Evolutionary conservation across 2,329 filamentous ascomycete species (phyloP), one percentile per base, ranked within the genome.

Genomic region (Canariomyces notabilis): DNA sequence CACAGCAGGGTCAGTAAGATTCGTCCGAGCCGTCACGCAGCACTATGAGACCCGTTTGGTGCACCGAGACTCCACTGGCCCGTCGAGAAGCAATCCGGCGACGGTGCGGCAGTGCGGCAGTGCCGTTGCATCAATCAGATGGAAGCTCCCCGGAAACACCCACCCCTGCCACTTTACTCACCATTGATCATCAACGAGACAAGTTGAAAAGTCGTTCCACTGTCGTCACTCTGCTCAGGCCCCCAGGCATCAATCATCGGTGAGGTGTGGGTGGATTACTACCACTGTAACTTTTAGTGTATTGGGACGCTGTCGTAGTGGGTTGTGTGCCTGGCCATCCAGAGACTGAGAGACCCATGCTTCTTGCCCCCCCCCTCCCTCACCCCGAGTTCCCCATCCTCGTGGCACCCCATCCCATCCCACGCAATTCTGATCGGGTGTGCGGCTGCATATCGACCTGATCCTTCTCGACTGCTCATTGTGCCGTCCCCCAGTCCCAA

Each of bases 401-500:
- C n/a, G n/a, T n/a, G n/a, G n/a, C n/a, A n/a, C n/a, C 9, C 42
- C 34, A 42, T 34, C 38, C 15, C 22, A 37, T 18, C 26, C 37
- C 44, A 46, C 48, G 48, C 48, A 43, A 48, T 42, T 53, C 36
- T 20, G 32, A 52, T 47, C 51, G 47, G 42, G 44, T 34, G 18
- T 52, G 48, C 48, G 49, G 52, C 51, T 44, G 56, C 52, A 58
- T 55, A 32, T 52, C 48, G 46, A 52, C 55, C 50, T 46, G 47
- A 56, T 39, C 26, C 36, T 22, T 37, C 37, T 29, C 4, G 26
- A 21, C 37, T 36, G 39, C 33, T 33, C 40, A 21, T 41, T 41
- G 37, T 49, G 32, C 34, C 41, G 42, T 48, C 21, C 23, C 32
- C 29, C 46, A 29, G 29, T 29, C 36, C 12, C 21, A n/a, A n/a